Conservation (phyloP, 2,329 filamentous ascomycete species). For the Aspergillus sp. region DNA sequence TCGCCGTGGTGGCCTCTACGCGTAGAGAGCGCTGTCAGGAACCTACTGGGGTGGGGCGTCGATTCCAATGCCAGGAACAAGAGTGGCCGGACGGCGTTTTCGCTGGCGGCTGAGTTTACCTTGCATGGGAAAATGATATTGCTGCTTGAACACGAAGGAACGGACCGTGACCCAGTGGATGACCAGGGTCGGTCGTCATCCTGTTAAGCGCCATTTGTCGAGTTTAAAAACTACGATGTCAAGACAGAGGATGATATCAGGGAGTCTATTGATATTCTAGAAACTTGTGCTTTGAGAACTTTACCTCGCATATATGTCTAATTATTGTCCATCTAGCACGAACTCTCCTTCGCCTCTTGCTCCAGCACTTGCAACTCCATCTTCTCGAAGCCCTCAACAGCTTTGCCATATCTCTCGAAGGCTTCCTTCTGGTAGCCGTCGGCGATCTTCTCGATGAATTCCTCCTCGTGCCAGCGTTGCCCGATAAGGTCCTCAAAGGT, state of each 20-base stretch:
- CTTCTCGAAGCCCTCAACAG: slow-evolving; percentile 74
- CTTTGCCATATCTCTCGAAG: slow-evolving; percentile 77
- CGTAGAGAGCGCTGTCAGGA: not conserved
- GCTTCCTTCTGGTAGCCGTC: slow-evolving; percentile 76
- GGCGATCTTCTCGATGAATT: slow-evolving; percentile 80
- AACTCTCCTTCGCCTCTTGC: slow-evolving; percentile 28
- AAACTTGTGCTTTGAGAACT: not conserved
- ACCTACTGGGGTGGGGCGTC: not conserved
- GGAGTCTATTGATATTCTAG: not conserved
- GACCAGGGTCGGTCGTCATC: not conserved
- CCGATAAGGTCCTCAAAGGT: slow-evolving; percentile 89
- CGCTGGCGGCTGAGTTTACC: not conserved
- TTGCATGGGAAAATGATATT: not conserved
- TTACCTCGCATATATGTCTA: not conserved
- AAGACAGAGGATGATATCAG: not conserved
- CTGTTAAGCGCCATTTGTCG: not conserved
- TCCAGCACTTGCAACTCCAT: slow-evolving; percentile 72
- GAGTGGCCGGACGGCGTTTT: not conserved
- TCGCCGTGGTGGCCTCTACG: not conserved
- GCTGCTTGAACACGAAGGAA: not conserved
- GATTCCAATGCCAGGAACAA: not conserved
- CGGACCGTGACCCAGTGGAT: not conserved
- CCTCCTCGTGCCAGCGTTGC: slow-evolving; percentile 80
- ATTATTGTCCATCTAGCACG: not conserved
- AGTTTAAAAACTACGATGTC: not conserved